Evolutionary conservation across 2,329 filamentous ascomycete species (phyloP).

Genomic region (Xylariaceae sp.): DNA sequence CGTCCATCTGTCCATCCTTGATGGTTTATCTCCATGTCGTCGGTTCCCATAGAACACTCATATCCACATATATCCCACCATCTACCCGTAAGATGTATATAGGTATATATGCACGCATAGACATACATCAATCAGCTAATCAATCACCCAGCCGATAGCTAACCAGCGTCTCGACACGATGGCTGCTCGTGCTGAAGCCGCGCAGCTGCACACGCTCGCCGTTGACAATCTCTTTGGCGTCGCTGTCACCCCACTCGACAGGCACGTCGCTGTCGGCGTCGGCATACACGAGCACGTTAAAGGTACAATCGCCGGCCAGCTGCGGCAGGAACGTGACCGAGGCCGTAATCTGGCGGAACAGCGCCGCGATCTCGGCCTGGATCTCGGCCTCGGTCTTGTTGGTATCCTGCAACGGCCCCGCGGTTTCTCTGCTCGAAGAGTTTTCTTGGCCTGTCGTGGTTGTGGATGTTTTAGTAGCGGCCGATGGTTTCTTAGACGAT

Average conservation of each 20-base stretch:
- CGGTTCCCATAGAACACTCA: not conserved
- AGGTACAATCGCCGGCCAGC: constrained; percentile 92
- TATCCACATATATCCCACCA: not conserved
- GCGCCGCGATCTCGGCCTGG: constrained; percentile 91
- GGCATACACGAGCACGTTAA: constrained; percentile 97
- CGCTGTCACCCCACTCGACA: constrained; percentile 97
- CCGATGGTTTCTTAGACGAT: constrained; percentile 44
- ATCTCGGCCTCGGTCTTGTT: constrained; percentile 94
- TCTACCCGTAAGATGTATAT: not conserved
- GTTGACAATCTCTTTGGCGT: constrained; percentile 93
- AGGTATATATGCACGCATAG: not conserved
- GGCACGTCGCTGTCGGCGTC: constrained; percentile 96
- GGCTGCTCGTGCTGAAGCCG: constrained; percentile 93
- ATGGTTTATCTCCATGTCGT: not conserved
- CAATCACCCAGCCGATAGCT: constrained; percentile 73
- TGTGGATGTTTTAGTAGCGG: constrained; percentile 48
- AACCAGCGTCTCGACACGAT: constrained; percentile 92
- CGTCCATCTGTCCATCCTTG: not conserved
- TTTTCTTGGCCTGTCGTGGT: constrained; percentile 71
- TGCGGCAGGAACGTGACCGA: constrained; percentile 96
- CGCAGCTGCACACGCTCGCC: constrained; percentile 94
- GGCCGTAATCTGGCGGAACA: constrained; percentile 97
- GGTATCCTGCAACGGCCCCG: constrained; percentile 30
- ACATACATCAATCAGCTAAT: constrained; percentile 13
- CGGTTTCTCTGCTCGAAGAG: constrained; percentile 2